These are phyloP conservation scores for Seiridium cupressi DNA, from an alignment of 2,329 filamentous ascomycete genomes.

Conservation along the genomic window DNA sequence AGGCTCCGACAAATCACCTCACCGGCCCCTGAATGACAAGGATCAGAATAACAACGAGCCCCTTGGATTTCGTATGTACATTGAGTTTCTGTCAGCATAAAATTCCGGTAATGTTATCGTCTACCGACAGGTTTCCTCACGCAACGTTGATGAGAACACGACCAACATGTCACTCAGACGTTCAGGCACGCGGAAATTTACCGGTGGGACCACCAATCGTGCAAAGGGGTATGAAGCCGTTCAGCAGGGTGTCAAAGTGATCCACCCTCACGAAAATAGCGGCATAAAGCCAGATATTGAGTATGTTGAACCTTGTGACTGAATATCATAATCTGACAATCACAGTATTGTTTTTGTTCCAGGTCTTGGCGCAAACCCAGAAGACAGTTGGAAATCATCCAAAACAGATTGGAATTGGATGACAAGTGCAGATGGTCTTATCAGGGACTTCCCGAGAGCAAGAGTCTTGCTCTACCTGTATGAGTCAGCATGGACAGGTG, in stretches of 20 bases:
- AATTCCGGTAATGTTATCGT: not conserved
- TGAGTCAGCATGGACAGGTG: constrained; percentile 38
- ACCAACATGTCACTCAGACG: not conserved
- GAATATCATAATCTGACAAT: constrained; percentile 14
- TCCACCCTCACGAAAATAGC: constrained; percentile 25
- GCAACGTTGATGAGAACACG: not conserved
- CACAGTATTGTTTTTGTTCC: constrained; percentile 36
- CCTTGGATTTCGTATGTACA: not conserved
- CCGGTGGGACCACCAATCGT: constrained; percentile 17
- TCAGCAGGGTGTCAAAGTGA: constrained; percentile 36
- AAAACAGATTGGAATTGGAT: constrained; percentile 39
- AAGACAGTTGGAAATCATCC: constrained; percentile 36
- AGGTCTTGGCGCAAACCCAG: constrained; percentile 36
- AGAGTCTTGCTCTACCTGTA: constrained; percentile 39
- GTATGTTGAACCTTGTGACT: constrained; percentile 10
- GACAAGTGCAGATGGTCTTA: constrained; percentile 31
- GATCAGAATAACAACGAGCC: not conserved
- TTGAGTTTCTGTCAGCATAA: not conserved
- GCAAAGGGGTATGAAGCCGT: constrained; percentile 34
- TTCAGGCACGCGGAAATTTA: constrained; percentile 12
- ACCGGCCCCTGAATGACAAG: not conserved
- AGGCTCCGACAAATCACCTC: not conserved
- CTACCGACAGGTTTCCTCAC: not conserved
- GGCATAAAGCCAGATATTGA: not conserved
- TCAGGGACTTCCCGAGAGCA: constrained; percentile 37